Evolutionary conservation across 2,329 filamentous ascomycete genomes (phyloP), one percentile per base, ranked within the genome.

Genomic region (Aureobasidium pullulans): DNA sequence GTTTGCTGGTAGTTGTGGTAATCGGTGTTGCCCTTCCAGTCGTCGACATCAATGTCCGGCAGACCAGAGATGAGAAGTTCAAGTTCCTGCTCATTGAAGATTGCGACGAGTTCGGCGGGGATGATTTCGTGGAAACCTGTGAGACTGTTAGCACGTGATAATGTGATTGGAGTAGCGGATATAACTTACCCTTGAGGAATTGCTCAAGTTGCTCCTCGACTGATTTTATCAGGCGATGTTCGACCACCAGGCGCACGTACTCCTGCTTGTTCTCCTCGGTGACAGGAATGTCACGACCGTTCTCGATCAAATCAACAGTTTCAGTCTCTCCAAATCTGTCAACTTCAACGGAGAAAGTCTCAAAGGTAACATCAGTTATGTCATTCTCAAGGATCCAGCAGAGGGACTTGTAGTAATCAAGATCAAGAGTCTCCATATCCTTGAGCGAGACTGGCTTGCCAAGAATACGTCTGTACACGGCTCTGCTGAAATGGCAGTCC

Each of bases 221-320:
- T 37, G 94, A 96, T 19, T 88, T 88, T 57, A 94, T 84, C 48
- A 99, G 84, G 69, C 90, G 92, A 77, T 96, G 91, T 74, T 99
- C 93, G 9, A 96, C 93, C 47, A 99, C 89, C 52, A 92, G 80
- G 61, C 93, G 90, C 59, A 99, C 90, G 71, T 97, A 99, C 65
- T 99, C 93, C 64, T 96, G 89, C 81, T 99, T 99, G 77, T 99
- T 99, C 66, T 97, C 92, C 68, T 99, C 90, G 0, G 93, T 97
- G 60, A 99, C 94, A 0, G 90, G 82, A 63, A 97, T 89, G 72
- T 97, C 91, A 69, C 89, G 89, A 49, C 94, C 94, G 69, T 95
- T 87, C 34, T 88, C 85, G 63, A 92, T 84, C 49, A 99, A 83
- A 71, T 99, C 94, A 49, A 96, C 86, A 13, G 89, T 86, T 71